Conservation (phyloP, 805 yeast species). For the Zygosaccharomyces siamensis region DNA sequence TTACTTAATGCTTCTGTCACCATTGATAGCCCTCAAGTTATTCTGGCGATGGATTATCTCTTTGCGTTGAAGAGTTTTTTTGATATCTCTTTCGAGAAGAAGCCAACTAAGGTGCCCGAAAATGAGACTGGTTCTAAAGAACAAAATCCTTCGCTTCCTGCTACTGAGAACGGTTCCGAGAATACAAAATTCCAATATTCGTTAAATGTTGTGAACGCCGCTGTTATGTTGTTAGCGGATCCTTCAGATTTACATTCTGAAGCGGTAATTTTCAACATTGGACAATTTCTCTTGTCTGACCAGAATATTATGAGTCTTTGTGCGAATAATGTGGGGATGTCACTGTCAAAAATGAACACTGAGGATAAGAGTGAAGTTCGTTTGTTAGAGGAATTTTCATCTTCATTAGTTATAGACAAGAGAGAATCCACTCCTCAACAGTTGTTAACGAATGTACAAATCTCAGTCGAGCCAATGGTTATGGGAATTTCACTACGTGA, state of each 20-base stretch:
- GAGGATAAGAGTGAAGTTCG: constrained; percentile 60
- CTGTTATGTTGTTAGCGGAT: constrained; percentile 75
- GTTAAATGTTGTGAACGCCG: constrained; percentile 68
- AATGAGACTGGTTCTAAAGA: background rate
- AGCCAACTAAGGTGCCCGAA: constrained; percentile 2
- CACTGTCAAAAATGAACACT: constrained; percentile 67
- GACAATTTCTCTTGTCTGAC: constrained; percentile 65
- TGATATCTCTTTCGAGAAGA: constrained; percentile 42
- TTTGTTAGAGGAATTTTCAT: constrained; percentile 83
- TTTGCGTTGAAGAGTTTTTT: constrained; percentile 65
- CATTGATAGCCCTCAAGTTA: constrained; percentile 73
- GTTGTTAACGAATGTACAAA: constrained; percentile 57
- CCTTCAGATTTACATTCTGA: constrained; percentile 65
- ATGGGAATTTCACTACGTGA: constrained; percentile 83
- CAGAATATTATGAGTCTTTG: constrained; percentile 63
- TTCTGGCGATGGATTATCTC: constrained; percentile 81
- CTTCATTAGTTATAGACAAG: constrained; percentile 67
- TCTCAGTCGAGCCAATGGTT: constrained; percentile 73
- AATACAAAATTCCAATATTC: constrained; percentile 43
- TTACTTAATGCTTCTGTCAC: constrained; percentile 52
- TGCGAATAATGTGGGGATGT: constrained; percentile 80
- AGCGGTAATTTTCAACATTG: constrained; percentile 86
- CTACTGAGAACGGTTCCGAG: constrained; percentile 2
- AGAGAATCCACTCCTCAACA: constrained; percentile 58
- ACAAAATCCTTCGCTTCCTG: background rate